Percentiles rank a stretch among this genome's conserved stretches.
phyloP scores from a whole-genome alignment of 1,284 basidiomycete species.

The Irpex lacteus region DNA sequence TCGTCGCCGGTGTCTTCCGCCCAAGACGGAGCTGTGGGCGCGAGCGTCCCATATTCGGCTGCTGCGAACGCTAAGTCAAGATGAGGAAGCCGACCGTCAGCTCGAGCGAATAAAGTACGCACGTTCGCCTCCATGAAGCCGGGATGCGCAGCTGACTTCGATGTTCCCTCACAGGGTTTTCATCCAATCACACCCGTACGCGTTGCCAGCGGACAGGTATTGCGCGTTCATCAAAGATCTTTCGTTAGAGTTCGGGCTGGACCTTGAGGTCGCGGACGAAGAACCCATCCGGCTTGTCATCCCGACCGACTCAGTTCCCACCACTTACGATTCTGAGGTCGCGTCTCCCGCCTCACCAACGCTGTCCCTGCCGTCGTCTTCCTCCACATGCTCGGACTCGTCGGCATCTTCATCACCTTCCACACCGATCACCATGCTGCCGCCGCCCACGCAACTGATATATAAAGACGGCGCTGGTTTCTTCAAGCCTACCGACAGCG shows the following conservation, averaged over 20 bases:
- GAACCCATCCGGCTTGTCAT: not conserved
- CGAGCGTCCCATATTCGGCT: slow-evolving; percentile 13
- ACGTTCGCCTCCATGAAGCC: not conserved
- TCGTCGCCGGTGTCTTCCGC: slow-evolving; percentile 2
- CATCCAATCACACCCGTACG: slow-evolving; percentile 12
- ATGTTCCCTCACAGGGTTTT: slow-evolving; percentile 4
- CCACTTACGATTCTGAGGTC: not conserved
- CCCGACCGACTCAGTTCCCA: not conserved
- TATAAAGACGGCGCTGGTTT: not conserved
- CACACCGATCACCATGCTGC: not conserved
- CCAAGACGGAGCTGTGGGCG: slow-evolving; percentile 16
- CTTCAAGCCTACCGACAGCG: not conserved
- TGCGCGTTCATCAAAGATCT: slow-evolving; percentile 8
- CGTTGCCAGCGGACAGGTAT: slow-evolving; percentile 15
- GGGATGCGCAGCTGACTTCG: not conserved
- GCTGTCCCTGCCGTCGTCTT: slow-evolving; percentile 6
- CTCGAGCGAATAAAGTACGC: slow-evolving; percentile 8
- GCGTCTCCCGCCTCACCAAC: not conserved
- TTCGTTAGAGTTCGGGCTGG: slow-evolving; percentile 6
- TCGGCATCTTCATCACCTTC: slow-evolving; percentile 3
- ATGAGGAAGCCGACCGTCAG: slow-evolving; percentile 1
- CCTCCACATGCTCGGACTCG: slow-evolving; percentile 2
- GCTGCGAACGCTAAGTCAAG: slow-evolving; percentile 4
- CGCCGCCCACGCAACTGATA: not conserved
- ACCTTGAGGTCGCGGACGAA: not conserved